Evolutionary conservation across 2,329 filamentous ascomycete species (phyloP).

Genomic region (Penicillium crustosum): DNA sequence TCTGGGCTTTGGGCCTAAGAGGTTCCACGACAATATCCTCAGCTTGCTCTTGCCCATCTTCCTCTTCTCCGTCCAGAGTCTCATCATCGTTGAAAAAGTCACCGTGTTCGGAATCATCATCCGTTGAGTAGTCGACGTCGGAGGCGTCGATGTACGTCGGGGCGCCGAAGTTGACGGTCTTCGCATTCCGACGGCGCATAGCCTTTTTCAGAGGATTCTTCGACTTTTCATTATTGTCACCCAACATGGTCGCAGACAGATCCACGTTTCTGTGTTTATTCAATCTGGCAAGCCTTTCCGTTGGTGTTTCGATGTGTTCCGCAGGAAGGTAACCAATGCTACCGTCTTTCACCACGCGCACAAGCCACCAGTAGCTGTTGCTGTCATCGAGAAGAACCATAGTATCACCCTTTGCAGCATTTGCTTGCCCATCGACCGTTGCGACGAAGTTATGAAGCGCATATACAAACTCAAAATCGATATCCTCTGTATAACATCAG

Average conservation of each 20-base stretch:
- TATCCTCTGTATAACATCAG: constrained; percentile 96
- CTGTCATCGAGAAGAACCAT: constrained; percentile 98
- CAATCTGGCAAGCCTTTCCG: constrained; percentile 84
- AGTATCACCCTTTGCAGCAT: constrained; percentile 96
- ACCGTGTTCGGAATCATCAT: constrained; percentile 64
- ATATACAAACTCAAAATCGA: constrained; percentile 99
- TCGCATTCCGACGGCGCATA: constrained; percentile 77
- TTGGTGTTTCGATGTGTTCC: constrained; percentile 97
- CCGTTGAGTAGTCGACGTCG: constrained; percentile 79
- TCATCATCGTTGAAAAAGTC: constrained; percentile 50
- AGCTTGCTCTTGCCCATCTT: constrained; percentile 35
- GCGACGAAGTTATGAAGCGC: constrained; percentile 96
- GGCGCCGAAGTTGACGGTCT: constrained; percentile 81
- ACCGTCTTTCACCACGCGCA: constrained; percentile 93
- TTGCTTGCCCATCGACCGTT: constrained; percentile 96
- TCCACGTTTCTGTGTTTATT: constrained; percentile 99
- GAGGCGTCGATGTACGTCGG: constrained; percentile 88
- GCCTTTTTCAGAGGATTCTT: constrained; percentile 81
- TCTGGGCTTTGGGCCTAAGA: constrained; percentile 44
- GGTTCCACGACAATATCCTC: constrained; percentile 47
- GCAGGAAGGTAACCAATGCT: constrained; percentile 94
- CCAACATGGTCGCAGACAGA: constrained; percentile 69
- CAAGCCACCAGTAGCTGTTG: constrained; percentile 99
- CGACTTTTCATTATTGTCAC: constrained; percentile 73
- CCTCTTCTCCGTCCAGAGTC: constrained; percentile 42